These are phyloP conservation scores for Drosera capensis DNA, from an alignment of 148 eudicot genomes.

Conservation along the genomic window DNA sequence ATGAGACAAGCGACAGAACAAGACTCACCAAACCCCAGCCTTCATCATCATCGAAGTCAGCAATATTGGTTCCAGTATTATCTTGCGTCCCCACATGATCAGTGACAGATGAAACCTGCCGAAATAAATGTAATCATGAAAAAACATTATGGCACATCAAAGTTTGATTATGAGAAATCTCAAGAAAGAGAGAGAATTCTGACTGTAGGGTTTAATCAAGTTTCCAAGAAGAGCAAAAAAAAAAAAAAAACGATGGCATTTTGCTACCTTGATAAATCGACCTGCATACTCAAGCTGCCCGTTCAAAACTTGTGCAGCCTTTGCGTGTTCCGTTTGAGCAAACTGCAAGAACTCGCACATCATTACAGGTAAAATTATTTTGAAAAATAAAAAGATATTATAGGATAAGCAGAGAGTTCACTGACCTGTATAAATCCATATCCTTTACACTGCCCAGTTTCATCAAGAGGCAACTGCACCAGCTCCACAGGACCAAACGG, in stretches of 20 bases:
- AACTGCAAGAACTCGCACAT: conserved; percentile 25
- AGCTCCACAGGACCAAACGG: conserved; percentile 98
- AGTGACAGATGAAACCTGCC: conserved; percentile 74
- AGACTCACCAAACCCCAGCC: conserved; percentile 94
- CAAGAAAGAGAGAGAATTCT: neutral
- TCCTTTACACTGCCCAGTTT: conserved; percentile 96
- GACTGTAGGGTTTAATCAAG: neutral
- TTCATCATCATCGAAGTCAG: conserved; percentile 96
- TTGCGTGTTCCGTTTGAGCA: conserved; percentile 76
- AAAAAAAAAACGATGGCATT: neutral
- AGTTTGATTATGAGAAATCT: neutral
- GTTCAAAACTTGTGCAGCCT: conserved; percentile 79
- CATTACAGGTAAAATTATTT: neutral
- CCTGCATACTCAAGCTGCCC: conserved; percentile 94
- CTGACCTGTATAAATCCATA: conserved; percentile 92
- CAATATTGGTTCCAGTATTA: conserved; percentile 58
- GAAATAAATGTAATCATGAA: neutral
- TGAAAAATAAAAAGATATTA: neutral
- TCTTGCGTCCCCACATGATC: conserved; percentile 80
- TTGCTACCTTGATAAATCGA: conserved; percentile 66
- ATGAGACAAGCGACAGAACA: neutral
- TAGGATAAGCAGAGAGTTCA: conserved; percentile 1
- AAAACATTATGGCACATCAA: neutral
- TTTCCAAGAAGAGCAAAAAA: neutral
- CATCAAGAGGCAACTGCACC: conserved; percentile 97